A percentile compares a stretch with the other conserved stretches of the same genome.
Conservation (phyloP, 2,329 filamentous ascomycete species). For the Trichoderma arundinaceum region DNA sequence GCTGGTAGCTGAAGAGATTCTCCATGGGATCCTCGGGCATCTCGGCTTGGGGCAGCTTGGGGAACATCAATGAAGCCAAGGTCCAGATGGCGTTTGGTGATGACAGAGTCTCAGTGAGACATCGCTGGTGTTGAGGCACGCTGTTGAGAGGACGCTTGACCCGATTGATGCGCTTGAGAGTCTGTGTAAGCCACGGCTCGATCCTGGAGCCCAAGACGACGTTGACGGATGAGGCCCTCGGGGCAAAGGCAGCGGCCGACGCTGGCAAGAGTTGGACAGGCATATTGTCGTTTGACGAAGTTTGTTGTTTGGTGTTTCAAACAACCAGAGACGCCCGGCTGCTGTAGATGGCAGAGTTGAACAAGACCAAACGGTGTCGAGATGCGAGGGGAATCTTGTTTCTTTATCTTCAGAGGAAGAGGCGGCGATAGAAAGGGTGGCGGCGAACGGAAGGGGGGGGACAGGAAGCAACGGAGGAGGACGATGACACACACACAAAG, state of each 20-base stretch:
- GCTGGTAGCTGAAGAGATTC: conserved; percentile 88
- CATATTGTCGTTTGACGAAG: conserved; percentile 58
- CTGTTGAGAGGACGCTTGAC: conserved; percentile 98
- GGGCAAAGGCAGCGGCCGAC: conserved; percentile 94
- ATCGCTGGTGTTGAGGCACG: conserved; percentile 92
- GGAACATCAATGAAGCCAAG: conserved; percentile 87
- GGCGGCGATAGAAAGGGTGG: conserved; percentile 5
- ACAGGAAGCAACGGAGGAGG: conserved; percentile 13
- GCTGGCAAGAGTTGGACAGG: conserved; percentile 91
- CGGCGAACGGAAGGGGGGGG: conserved; percentile 19
- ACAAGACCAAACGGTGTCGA: conserved; percentile 6
- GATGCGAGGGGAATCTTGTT: not conserved
- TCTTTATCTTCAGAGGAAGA: conserved; percentile 16
- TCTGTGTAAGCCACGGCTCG: conserved; percentile 95
- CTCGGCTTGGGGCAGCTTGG: conserved; percentile 85
- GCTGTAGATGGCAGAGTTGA: conserved; percentile 8
- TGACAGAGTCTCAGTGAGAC: conserved; percentile 91
- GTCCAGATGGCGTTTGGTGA: conserved; percentile 93
- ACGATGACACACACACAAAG: conserved; percentile 17
- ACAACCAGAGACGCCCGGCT: not conserved
- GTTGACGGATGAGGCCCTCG: conserved; percentile 86
- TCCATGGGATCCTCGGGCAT: conserved; percentile 84
- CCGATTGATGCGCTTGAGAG: conserved; percentile 93
- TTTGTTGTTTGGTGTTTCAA: not conserved
- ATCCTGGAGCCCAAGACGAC: conserved; percentile 91